These are phyloP conservation scores for Solanum clarkiae DNA, from an alignment of 257 asterid genomes.

Conservation along the genomic window DNA sequence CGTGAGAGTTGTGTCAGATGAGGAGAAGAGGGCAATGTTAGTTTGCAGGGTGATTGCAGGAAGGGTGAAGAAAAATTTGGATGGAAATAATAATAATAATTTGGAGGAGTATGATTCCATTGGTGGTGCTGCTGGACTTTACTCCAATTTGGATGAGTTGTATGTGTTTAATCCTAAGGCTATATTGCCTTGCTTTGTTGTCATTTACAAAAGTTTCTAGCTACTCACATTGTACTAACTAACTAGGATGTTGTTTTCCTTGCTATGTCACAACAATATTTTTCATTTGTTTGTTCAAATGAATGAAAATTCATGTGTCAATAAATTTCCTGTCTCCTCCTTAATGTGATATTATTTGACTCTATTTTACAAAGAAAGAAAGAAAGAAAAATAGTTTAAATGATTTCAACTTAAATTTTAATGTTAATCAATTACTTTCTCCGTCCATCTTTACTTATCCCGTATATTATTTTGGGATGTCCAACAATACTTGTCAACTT, in stretches of 20 bases:
- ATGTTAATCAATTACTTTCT: neutral
- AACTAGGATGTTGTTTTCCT: neutral
- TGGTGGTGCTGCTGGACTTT: constrained; percentile 53
- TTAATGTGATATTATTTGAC: neutral
- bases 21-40: constrained; percentile 66
- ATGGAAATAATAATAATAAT: constrained; percentile 11
- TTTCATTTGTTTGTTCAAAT: neutral
- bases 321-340: neutral
- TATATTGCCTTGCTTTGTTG: constrained; percentile 90
- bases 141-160: constrained; percentile 72
- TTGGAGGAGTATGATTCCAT: constrained; percentile 66
- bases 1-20: constrained; percentile 14
- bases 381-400: too few species aligned
- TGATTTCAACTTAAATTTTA: neutral
- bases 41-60: constrained; percentile 90
- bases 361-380: neutral
- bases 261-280: neutral
- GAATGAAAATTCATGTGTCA: neutral
- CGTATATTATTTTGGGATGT: too few species aligned
- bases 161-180: constrained; percentile 73
- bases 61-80: constrained; percentile 57
- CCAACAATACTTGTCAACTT: too few species aligned
- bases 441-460: too few species aligned
- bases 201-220: constrained; percentile 55
- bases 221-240: constrained; percentile 7